Percentiles rank a stretch among this genome's conserved stretches.
Conservation (phyloP, 768 basidiomycete genomes). For the Termitomyces sp. region DNA sequence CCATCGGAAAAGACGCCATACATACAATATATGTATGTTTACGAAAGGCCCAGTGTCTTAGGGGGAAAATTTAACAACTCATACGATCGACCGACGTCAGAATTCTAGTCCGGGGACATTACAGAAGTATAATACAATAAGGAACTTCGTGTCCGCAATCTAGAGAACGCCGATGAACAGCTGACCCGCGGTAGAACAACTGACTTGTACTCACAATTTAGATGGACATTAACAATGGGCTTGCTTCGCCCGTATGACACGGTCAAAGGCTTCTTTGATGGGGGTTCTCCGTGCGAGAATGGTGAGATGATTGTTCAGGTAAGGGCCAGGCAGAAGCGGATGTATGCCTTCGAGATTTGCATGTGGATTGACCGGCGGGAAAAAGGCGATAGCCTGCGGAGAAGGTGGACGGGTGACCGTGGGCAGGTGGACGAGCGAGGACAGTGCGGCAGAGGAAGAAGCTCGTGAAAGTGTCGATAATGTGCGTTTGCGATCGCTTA, state of each 20-base stretch:
- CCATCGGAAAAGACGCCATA: background rate
- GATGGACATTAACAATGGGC: slow-evolving; percentile 15
- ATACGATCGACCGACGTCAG: background rate
- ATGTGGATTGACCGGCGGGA: slow-evolving; percentile 60
- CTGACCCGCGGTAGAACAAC: background rate
- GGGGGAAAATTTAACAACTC: background rate
- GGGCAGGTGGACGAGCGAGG: slow-evolving; percentile 56
- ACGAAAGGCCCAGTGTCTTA: background rate
- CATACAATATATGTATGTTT: background rate
- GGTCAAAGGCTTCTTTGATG: slow-evolving; percentile 67
- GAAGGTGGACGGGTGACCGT: slow-evolving; percentile 43
- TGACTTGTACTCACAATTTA: background rate
- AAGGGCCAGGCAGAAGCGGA: slow-evolving; percentile 70
- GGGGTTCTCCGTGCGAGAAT: slow-evolving; percentile 65
- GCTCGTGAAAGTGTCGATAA: slow-evolving; percentile 56
- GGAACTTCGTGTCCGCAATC: background rate
- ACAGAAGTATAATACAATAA: slow-evolving; percentile 10
- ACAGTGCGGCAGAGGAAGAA: slow-evolving; percentile 54
- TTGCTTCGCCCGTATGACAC: slow-evolving; percentile 59
- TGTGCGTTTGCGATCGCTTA: slow-evolving; percentile 50
- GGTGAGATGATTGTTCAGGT: slow-evolving; percentile 68
- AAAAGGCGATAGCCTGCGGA: slow-evolving; percentile 55
- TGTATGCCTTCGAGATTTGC: slow-evolving; percentile 61
- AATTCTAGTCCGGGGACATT: background rate
- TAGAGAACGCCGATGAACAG: background rate